Conservation (phyloP, 495 filamentous ascomycete species). For the Sabuloglossum arenarium region DNA sequence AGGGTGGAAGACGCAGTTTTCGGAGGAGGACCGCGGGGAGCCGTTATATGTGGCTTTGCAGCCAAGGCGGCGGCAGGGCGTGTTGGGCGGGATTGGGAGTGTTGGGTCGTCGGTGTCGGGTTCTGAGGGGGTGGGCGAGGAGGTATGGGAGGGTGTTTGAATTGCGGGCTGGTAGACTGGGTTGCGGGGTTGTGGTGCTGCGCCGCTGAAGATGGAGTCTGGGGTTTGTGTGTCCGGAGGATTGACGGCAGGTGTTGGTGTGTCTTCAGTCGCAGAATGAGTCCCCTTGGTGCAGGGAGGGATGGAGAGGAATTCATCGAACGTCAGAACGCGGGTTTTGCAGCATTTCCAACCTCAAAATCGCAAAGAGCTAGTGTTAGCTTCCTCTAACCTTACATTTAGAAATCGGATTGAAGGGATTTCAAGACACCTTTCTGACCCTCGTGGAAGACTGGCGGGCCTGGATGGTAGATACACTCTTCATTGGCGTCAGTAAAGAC, state of each 20-base stretch:
- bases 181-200: too few species aligned
- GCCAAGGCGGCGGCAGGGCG: conserved; percentile 53
- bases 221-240: background rate
- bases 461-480: conserved; percentile 78
- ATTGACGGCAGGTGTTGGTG: conserved; percentile 19
- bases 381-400: background rate
- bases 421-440: conserved; percentile 71
- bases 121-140: conserved; percentile 42
- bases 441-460: conserved; percentile 90
- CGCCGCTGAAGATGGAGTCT: too few species aligned
- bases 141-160: conserved; percentile 22
- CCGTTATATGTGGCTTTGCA: conserved; percentile 40
- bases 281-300: conserved; percentile 85
- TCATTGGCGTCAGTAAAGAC: conserved; percentile 65
- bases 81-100: conserved; percentile 45
- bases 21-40: conserved; percentile 21
- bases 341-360: conserved; percentile 91
- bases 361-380: background rate
- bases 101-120: conserved; percentile 72
- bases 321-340: conserved; percentile 92
- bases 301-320: conserved; percentile 94
- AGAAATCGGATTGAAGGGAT: conserved; percentile 7
- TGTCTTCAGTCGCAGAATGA: conserved; percentile 72
- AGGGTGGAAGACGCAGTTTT: conserved; percentile 70
- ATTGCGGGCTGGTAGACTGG: background rate